Conservation (phyloP, 495 filamentous ascomycete genomes). For the Glutinoglossum americanum region DNA sequence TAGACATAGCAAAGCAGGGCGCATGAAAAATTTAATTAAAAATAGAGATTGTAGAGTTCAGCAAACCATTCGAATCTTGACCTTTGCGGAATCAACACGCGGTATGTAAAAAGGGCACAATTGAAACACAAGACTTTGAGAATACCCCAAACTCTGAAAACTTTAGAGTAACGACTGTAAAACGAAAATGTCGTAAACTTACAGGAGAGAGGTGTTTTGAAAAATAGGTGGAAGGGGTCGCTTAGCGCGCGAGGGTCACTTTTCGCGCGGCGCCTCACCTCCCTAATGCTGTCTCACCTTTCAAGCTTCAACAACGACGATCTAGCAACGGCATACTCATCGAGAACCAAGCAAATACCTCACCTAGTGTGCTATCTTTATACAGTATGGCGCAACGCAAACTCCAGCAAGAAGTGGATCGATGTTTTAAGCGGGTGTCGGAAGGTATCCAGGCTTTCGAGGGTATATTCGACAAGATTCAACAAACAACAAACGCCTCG, state of each 20-base stretch:
- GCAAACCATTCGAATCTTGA: too few species aligned
- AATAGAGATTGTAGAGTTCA: not conserved
- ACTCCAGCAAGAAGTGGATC: conserved; percentile 89
- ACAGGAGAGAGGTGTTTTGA: too few species aligned
- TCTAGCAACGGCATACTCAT: not conserved
- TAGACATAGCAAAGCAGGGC: not conserved
- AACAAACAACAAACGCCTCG: conserved; percentile 67
- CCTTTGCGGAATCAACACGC: too few species aligned
- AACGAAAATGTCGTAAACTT: too few species aligned
- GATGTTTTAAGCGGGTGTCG: conserved; percentile 91
- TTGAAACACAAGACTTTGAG: not conserved
- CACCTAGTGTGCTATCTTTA: not conserved
- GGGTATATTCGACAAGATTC: conserved; percentile 85
- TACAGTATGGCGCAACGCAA: conserved; percentile 74
- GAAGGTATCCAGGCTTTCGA: conserved; percentile 90
- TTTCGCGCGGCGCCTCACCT: not conserved
- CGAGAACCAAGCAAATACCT: not conserved
- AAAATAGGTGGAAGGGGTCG: too few species aligned
- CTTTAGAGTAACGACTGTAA: too few species aligned
- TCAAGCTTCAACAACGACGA: not conserved
- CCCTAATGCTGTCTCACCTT: not conserved
- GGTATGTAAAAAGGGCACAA: not conserved
- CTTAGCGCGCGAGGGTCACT: not conserved
- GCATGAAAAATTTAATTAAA: not conserved
- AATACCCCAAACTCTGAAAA: not conserved